Evolutionary conservation across 805 yeast genomes (phyloP), one percentile per base, ranked within the genome.

Genomic region (Yarrowia sp.): DNA sequence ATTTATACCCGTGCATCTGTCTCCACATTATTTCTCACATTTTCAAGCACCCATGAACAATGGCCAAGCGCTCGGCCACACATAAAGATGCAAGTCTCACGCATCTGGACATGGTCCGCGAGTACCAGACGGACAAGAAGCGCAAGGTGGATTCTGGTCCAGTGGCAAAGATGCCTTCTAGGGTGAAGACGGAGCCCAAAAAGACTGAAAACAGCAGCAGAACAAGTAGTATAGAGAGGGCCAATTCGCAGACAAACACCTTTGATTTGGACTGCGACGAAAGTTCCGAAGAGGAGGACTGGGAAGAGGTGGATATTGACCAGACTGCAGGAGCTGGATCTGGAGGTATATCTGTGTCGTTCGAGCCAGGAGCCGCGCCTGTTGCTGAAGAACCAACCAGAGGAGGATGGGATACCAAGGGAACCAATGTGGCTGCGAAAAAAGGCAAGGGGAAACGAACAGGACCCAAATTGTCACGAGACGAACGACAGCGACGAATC

Each of bases 401-500:
- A 17, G 32, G 22, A 35, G 33, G 33, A 9, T 52, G 59, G 59
- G 59, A 52, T 16, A 52, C 59, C 22, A 36, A 17, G 17, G 59
- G 59, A 24, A 52, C 33, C 11, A 24, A 16, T 24, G 40, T 33
- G 11, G 24, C 11, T 8, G 5, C 28, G 46, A 65, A 44, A 64
- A 67, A 24, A 24, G 26, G 24, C 14, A 58, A 46, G n/a, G 28
- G 30, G 1, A 56, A 62, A 48, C 12, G 44, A 22, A 19, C 58
- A 1, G 38, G 30, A 1, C 62, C 56, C 1, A 48, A 22, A 12
- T 19, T 70, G 21, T 33, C 69, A n/a, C 67, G 66, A n/a, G 88
- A 85, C 46, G 92, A 88, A 70, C 76, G 89, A 17, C 69, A 70
- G 0, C 74, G 73, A 48, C 76, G 98, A 19, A 78, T 79, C 52